Conservation (phyloP, 768 basidiomycete genomes). For the Macrocybe gigantea region DNA sequence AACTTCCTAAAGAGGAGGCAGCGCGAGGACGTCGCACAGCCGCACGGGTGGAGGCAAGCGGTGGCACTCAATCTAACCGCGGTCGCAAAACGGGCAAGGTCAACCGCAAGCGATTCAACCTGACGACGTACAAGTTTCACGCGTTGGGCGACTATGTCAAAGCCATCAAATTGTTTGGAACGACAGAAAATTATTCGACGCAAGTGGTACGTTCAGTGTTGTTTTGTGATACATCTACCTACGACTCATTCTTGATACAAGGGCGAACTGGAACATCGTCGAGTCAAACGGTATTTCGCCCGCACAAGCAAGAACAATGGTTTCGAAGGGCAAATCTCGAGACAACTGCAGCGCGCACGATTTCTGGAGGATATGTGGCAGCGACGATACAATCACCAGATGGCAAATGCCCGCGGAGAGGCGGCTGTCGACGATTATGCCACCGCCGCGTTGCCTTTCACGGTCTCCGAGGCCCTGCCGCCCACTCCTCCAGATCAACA, state of each 20-base stretch:
- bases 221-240: neutral
- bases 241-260: conserved; percentile 6
- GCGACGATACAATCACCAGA: neutral
- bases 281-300: conserved; percentile 26
- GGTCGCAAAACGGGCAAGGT: conserved; percentile 1
- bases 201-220: conserved; percentile 17
- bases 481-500: conserved; percentile 1
- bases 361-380: conserved; percentile 7
- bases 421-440: neutral
- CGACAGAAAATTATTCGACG: conserved; percentile 24
- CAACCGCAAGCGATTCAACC: conserved; percentile 10
- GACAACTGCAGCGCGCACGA: conserved; percentile 7
- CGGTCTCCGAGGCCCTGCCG: neutral
- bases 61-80: conserved; percentile 7
- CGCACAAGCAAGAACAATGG: conserved; percentile 23
- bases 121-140: conserved; percentile 23
- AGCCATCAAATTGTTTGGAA: conserved; percentile 16
- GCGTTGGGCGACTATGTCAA: conserved; percentile 20
- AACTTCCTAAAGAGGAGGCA: conserved; percentile 24
- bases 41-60: conserved; percentile 5
- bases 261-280: conserved; percentile 32
- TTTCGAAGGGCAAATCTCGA: conserved; percentile 16
- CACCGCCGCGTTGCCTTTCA: neutral
- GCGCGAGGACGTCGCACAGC: conserved; percentile 12
- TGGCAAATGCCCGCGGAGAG: neutral